These are phyloP conservation scores for Quercus phellos DNA, from an alignment of 331 rosid species.

Conservation along the genomic window DNA sequence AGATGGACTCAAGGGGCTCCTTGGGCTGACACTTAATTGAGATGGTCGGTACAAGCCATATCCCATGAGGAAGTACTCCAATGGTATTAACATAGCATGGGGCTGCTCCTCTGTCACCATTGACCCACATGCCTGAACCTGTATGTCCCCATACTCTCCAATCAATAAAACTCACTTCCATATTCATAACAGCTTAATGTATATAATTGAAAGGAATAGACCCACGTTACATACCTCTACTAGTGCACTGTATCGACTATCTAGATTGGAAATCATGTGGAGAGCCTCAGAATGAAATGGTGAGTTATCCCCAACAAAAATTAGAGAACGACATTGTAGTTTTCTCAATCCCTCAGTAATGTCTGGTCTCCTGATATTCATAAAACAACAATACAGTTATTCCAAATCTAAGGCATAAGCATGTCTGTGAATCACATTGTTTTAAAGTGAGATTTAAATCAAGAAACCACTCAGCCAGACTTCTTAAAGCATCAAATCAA, in stretches of 20 bases:
- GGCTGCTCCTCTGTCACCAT: slow-evolving; percentile 99
- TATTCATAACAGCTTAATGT: not conserved
- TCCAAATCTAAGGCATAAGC: not conserved
- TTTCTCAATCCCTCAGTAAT: slow-evolving; percentile 65
- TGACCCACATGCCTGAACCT: slow-evolving; percentile 97
- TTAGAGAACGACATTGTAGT: slow-evolving; percentile 78
- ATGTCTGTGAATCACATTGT: not conserved
- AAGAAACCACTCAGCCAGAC: not conserved
- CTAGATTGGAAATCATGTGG: slow-evolving; percentile 78
- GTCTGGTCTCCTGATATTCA: slow-evolving; percentile 67
- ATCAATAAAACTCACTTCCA: slow-evolving; percentile 4
- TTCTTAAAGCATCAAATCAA: not conserved
- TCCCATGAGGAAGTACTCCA: slow-evolving; percentile 92
- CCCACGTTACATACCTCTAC: slow-evolving; percentile 61
- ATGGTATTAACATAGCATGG: slow-evolving; percentile 89
- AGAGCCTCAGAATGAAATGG: slow-evolving; percentile 78
- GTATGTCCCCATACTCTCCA: slow-evolving; percentile 1
- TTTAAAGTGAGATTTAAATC: not conserved
- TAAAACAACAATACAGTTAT: not conserved
- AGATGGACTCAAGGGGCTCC: slow-evolving; percentile 90
- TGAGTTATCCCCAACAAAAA: slow-evolving; percentile 88
- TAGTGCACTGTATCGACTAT: slow-evolving; percentile 78
- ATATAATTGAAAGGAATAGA: not conserved
- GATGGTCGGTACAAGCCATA: slow-evolving; percentile 79
- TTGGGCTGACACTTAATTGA: slow-evolving; percentile 68